Percentiles rank a stretch among this genome's conserved stretches.
phyloP scores from a whole-genome alignment of 2,329 filamentous ascomycete genomes.

The Metarhizium anisopliae region DNA sequence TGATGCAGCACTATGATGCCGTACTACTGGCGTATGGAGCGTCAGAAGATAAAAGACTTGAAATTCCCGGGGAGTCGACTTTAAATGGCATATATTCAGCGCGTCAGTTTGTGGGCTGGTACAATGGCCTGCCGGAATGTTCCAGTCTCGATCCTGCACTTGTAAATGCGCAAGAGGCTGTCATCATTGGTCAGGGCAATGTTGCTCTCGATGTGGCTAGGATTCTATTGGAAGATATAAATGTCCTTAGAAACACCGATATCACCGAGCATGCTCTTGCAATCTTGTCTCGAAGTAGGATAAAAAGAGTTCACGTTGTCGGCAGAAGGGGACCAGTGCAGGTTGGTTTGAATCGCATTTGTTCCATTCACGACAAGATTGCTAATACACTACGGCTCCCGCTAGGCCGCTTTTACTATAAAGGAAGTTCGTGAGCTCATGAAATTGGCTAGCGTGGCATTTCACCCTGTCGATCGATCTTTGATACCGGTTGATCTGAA shows the following conservation, averaged over 20 bases:
- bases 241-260: constrained; percentile 70
- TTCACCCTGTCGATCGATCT: constrained; percentile 56
- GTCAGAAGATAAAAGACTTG: constrained; percentile 69
- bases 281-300: constrained; percentile 58
- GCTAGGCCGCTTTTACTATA: constrained; percentile 81
- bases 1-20: constrained; percentile 82
- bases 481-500: constrained; percentile 61
- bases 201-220: constrained; percentile 90
- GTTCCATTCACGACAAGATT: not conserved
- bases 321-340: constrained; percentile 85
- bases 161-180: constrained; percentile 66
- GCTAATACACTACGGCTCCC: not conserved
- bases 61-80: constrained; percentile 67
- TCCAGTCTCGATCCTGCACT: constrained; percentile 65
- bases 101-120: constrained; percentile 93
- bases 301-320: constrained; percentile 78
- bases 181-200: constrained; percentile 91
- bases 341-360: constrained; percentile 32
- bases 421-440: constrained; percentile 89
- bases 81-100: constrained; percentile 76
- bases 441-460: constrained; percentile 62
- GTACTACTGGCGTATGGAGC: constrained; percentile 91
- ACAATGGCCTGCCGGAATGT: constrained; percentile 87
- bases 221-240: constrained; percentile 69
- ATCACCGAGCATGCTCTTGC: constrained; percentile 80